Percentiles rank a stretch among this genome's conserved stretches.
Evolutionary conservation across 1,284 basidiomycete genomes (phyloP).

Genomic region (Melampsora americana): DNA sequence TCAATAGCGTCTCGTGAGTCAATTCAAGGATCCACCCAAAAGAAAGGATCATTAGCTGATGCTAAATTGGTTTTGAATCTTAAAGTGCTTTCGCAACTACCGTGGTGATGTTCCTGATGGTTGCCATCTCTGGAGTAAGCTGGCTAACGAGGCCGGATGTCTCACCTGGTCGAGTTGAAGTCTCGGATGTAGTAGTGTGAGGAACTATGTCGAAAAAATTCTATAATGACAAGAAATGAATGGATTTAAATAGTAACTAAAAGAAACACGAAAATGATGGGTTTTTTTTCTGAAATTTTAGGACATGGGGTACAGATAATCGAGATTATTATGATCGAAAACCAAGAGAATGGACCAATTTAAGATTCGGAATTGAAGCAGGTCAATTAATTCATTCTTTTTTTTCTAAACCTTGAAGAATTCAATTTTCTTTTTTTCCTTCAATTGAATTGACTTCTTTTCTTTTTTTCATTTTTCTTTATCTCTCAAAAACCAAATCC

Average conservation of each 20-base stretch:
- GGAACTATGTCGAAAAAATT: background rate
- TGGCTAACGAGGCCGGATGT: constrained; percentile 22
- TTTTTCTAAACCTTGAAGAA: too few species aligned
- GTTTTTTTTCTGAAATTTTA: background rate
- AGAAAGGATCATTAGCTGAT: background rate
- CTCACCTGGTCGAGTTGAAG: constrained; percentile 34
- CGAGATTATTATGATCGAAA: constrained; percentile 38
- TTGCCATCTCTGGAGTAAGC: constrained; percentile 16
- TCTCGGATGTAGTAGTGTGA: constrained; percentile 41
- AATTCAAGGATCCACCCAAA: background rate
- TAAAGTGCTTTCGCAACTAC: constrained; percentile 29
- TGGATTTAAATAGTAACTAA: background rate
- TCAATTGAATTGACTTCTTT: too few species aligned
- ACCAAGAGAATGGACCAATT: constrained; percentile 37
- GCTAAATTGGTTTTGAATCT: background rate
- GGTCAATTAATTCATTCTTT: too few species aligned
- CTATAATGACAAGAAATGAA: background rate
- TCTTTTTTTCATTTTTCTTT: constrained; percentile 16
- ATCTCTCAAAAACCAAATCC: too few species aligned
- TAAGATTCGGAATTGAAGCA: constrained; percentile 31
- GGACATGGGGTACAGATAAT: constrained; percentile 35
- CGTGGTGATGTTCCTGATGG: constrained; percentile 7
- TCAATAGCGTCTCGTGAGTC: constrained; percentile 41
- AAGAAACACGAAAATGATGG: too few species aligned
- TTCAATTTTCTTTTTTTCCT: too few species aligned